Evolutionary conservation across 176 grass and related monocot species (phyloP), one percentile per base, ranked within the genome.

Genomic region (Eremochloa ophiuroides): DNA sequence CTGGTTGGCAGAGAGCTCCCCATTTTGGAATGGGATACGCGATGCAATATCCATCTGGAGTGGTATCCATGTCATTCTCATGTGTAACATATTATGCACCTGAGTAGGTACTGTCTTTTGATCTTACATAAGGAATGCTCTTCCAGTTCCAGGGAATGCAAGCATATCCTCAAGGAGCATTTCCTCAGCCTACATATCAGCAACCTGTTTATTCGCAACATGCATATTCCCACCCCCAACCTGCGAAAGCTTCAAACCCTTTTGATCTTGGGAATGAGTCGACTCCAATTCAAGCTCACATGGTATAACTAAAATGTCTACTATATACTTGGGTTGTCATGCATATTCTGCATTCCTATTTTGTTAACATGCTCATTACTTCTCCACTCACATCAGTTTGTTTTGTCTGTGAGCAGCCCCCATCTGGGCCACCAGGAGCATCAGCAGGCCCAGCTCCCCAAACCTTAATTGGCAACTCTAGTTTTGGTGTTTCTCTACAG

Each of bases 181-280:
- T 84, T 85, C 44, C 71, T 71, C 77, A 85, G 85, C 83, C 73
- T 62, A 3, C 88, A 79, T 86, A 83, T 78, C 74, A 55, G 38
- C 87, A 89, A 64, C 44, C 72, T 77, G 17, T 38, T 26, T 85
- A 79, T 67, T 73, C 73, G 23, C 92, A 88, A 25, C 87, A 80
- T 22, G 71, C 64, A 64, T 85, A 93, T 75, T 70, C 83, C 55
- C 88, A 93, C 27, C 64, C 69, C 15, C 94, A 91, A 29, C 65
- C 86, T 83, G 65, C 40, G 51, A 95, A 76, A 84, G 82, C 93
- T 85, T 90, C 82, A 14, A 99, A 99, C 71, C 96, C 96, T 84
- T 99, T 99, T 87, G 91, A 99, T 82, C 75, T 95, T 34, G 80
- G 83, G 66, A 95, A 85, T 66, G 93, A 93, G 16, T 76, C 86